A percentile compares a stretch with the other conserved stretches of the same genome.
Evolutionary conservation across 176 grass and related monocot genomes (phyloP).

Genomic region (Oropetium thomaeum): DNA sequence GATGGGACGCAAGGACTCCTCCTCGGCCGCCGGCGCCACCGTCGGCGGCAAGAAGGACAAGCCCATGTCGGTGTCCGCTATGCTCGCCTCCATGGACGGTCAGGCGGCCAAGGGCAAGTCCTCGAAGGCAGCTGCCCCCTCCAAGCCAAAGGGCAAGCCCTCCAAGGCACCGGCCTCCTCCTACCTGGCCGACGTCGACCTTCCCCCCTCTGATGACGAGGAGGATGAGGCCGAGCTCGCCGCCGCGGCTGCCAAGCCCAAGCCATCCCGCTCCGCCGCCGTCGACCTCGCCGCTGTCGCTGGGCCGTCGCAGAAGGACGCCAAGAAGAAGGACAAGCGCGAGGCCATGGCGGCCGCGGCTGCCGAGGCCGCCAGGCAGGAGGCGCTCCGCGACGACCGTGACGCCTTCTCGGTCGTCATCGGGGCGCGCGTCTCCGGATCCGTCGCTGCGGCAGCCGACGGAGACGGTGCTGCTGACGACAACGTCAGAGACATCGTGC

Average conservation of each 20-base stretch:
- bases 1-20: slow-evolving; percentile 72
- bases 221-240: slow-evolving; percentile 45
- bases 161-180: slow-evolving; percentile 48
- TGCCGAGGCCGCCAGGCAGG: slow-evolving; percentile 55
- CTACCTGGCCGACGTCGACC: slow-evolving; percentile 75
- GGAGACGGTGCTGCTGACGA: slow-evolving; percentile 44
- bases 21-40: slow-evolving; percentile 22
- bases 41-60: slow-evolving; percentile 54
- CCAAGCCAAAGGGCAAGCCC: slow-evolving; percentile 51
- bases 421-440: slow-evolving; percentile 49
- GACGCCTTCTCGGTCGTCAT: slow-evolving; percentile 93
- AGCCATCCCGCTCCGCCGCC: slow-evolving; percentile 21
- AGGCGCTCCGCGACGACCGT: slow-evolving; percentile 82
- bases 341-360: slow-evolving; percentile 51
- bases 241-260: slow-evolving; percentile 41
- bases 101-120: slow-evolving; percentile 44
- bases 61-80: slow-evolving; percentile 74
- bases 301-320: slow-evolving; percentile 59
- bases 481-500: slow-evolving; percentile 73
- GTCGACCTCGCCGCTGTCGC: slow-evolving; percentile 42
- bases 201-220: slow-evolving; percentile 79
- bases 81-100: slow-evolving; percentile 89
- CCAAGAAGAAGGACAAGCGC: slow-evolving; percentile 86
- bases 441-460: slow-evolving; percentile 23
- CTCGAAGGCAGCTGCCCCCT: slow-evolving; percentile 39